Evolutionary conservation across 257 asterid genomes (phyloP).

Genomic region (Forsythia suspensa): DNA sequence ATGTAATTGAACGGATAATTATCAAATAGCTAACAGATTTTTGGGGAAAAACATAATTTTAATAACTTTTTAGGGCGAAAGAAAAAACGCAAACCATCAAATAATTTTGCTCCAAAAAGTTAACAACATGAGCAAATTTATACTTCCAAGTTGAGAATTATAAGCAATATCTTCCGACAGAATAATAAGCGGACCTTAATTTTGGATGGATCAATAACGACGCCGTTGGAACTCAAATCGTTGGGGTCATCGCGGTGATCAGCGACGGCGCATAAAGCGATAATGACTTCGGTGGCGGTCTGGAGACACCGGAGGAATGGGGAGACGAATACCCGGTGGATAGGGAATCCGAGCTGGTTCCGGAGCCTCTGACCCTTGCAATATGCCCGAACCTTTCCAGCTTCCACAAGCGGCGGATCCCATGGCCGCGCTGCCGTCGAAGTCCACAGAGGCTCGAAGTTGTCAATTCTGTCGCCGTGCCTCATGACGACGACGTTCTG

Average conservation of each 20-base stretch:
- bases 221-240: conserved; percentile 47
- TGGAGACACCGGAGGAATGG: conserved; percentile 53
- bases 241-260: conserved; percentile 28
- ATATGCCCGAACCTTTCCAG: conserved; percentile 42
- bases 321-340: conserved; percentile 46
- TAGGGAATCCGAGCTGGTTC: conserved; percentile 24
- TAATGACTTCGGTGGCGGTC: conserved; percentile 42
- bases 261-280: conserved; percentile 34
- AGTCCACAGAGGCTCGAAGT: conserved; percentile 46
- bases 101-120: too few species aligned
- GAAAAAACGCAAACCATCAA: too few species aligned
- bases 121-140: too few species aligned
- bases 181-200: conserved; percentile 51
- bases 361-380: conserved; percentile 38
- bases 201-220: conserved; percentile 63
- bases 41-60: too few species aligned
- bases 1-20: too few species aligned
- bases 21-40: too few species aligned
- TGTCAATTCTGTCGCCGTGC: conserved; percentile 52
- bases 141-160: too few species aligned
- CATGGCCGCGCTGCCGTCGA: conserved; percentile 39
- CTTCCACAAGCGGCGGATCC: conserved; percentile 51
- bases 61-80: too few species aligned
- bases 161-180: too few species aligned
- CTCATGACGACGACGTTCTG: conserved; percentile 56